These are phyloP conservation scores for Flammula alnicola DNA, from an alignment of 1,284 basidiomycete genomes.

Conservation along the genomic window DNA sequence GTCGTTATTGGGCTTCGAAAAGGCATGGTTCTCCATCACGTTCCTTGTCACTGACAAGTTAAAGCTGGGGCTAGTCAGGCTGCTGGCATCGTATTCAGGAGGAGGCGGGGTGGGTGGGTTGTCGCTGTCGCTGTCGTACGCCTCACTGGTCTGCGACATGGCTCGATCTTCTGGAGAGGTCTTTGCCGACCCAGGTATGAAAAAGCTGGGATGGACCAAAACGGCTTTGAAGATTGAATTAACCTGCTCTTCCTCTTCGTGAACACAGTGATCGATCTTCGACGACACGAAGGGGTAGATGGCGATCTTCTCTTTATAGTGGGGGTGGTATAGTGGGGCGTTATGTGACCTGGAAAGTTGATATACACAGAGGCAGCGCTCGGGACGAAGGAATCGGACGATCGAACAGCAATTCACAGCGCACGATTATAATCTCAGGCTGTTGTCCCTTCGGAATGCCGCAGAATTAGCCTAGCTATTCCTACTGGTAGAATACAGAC, in stretches of 20 bases:
- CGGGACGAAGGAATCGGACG: too few species aligned
- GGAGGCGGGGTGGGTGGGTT: slow-evolving; percentile 8
- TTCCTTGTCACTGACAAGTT: slow-evolving; percentile 4
- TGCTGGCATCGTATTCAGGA: slow-evolving; percentile 8
- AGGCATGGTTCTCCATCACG: slow-evolving; percentile 1
- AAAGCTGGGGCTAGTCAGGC: slow-evolving; percentile 1
- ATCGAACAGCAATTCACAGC: too few species aligned
- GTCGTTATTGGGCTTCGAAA: background rate
- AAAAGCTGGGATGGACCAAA: too few species aligned
- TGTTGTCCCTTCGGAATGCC: too few species aligned
- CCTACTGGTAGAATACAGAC: too few species aligned
- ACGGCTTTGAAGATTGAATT: too few species aligned
- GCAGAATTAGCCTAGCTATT: too few species aligned
- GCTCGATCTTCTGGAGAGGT: background rate
- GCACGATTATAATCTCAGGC: too few species aligned
- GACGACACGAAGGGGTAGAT: too few species aligned
- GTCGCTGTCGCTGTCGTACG: background rate
- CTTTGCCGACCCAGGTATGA: background rate
- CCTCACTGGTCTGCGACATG: slow-evolving; percentile 3
- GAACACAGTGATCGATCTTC: background rate
- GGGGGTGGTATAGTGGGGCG: too few species aligned
- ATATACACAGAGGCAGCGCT: background rate
- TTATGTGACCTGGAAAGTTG: background rate
- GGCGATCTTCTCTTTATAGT: too few species aligned
- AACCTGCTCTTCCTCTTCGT: too few species aligned